A percentile compares a stretch with the other conserved stretches of the same genome.
phyloP scores from a whole-genome alignment of 176 grass and related monocot genomes.

The Musa troglodytarum region DNA sequence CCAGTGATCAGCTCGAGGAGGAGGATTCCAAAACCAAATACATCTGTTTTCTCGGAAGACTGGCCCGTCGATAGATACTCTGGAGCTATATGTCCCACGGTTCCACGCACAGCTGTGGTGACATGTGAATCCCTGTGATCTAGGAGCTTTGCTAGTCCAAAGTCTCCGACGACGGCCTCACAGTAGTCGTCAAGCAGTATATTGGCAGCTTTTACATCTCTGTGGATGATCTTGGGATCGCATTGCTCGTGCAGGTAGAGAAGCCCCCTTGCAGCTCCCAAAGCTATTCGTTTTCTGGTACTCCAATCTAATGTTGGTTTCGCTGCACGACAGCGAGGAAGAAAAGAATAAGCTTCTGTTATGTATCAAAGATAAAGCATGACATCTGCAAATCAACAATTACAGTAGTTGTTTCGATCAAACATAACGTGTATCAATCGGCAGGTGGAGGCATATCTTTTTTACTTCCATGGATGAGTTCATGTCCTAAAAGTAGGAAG shows the following conservation, averaged over 20 bases:
- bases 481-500: no score
- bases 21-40: conserved; percentile 89
- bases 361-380: conserved; percentile 15
- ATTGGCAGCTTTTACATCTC: conserved; percentile 89
- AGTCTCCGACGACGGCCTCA: conserved; percentile 76
- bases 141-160: conserved; percentile 75
- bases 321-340: conserved; percentile 25
- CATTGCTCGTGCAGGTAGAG: conserved; percentile 92
- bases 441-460: no score
- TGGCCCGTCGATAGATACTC: conserved; percentile 89
- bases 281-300: conserved; percentile 71
- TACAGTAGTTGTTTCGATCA: background rate
- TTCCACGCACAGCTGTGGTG: conserved; percentile 73
- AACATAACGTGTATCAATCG: background rate
- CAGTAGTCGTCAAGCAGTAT: conserved; percentile 71
- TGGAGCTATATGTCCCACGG: conserved; percentile 79
- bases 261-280: conserved; percentile 71
- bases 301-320: conserved; percentile 79
- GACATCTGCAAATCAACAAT: conserved; percentile 13
- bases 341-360: conserved; percentile 3
- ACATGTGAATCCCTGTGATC: conserved; percentile 80
- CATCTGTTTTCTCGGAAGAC: conserved; percentile 82
- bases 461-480: no score
- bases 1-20: conserved; percentile 79
- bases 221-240: conserved; percentile 90